Conservation (phyloP, 805 yeast species). For the Yamadazyma nakazawae region DNA sequence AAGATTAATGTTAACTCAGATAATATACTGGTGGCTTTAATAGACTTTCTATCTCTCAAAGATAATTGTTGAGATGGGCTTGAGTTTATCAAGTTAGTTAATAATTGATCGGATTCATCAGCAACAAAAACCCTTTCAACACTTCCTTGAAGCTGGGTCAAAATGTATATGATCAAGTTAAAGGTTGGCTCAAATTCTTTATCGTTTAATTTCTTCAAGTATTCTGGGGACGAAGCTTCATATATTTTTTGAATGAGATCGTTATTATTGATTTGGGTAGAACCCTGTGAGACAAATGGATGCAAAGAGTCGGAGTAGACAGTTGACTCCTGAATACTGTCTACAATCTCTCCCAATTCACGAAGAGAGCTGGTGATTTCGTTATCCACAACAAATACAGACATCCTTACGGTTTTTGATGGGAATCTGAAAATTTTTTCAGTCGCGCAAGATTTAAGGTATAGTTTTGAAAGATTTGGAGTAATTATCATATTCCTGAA, state of each 20-base stretch:
- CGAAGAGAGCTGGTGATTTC: conserved; percentile 38
- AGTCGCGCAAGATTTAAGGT: not conserved
- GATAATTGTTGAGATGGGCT: conserved; percentile 37
- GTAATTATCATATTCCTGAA: too few species aligned
- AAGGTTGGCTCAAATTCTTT: conserved; percentile 46
- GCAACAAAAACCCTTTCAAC: conserved; percentile 22
- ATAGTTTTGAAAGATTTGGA: too few species aligned
- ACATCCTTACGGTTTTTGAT: conserved; percentile 21
- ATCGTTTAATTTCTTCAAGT: conserved; percentile 35
- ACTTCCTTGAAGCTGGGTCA: conserved; percentile 28
- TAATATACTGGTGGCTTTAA: conserved; percentile 39
- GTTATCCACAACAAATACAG: conserved; percentile 43
- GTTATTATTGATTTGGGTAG: conserved; percentile 24
- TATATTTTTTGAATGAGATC: conserved; percentile 27
- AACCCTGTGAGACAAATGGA: conserved; percentile 17
- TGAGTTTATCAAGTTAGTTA: conserved; percentile 27
- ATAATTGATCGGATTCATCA: conserved; percentile 21
- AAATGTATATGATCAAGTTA: conserved; percentile 37
- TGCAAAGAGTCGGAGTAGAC: conserved; percentile 27
- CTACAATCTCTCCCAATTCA: conserved; percentile 39
- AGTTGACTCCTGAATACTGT: conserved; percentile 25
- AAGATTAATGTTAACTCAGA: conserved; percentile 39
- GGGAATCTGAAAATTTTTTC: conserved; percentile 3
- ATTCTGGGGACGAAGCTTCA: conserved; percentile 26
- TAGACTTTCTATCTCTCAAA: conserved; percentile 43